Evolutionary conservation across 805 yeast species (phyloP).

Genomic region (Saccharomycopsis fermentans): DNA sequence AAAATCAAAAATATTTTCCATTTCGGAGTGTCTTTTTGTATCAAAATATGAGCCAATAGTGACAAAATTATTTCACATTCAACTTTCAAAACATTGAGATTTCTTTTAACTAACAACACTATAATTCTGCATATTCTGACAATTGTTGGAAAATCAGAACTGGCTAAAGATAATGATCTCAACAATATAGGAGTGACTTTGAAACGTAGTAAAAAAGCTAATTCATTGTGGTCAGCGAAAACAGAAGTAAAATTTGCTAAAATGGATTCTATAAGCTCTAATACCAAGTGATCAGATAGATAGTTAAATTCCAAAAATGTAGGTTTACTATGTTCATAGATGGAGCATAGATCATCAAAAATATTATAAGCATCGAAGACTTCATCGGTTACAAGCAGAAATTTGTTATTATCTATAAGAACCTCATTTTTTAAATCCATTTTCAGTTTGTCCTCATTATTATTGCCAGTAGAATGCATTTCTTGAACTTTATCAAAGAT

Average conservation of each 20-base stretch:
- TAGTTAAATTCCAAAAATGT: conserved; percentile 40
- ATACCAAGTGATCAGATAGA: conserved; percentile 54
- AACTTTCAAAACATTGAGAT: conserved; percentile 49
- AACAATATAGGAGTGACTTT: conserved; percentile 69
- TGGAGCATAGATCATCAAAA: conserved; percentile 60
- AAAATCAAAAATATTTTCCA: conserved; percentile 73
- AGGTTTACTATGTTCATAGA: conserved; percentile 51
- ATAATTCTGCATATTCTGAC: conserved; percentile 71
- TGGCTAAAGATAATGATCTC: conserved; percentile 46
- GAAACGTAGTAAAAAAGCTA: conserved; percentile 54
- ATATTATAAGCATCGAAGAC: conserved; percentile 64
- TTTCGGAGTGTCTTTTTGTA: conserved; percentile 40
- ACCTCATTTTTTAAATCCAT: conserved; percentile 28
- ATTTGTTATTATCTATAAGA: conserved; percentile 36
- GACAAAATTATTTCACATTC: conserved; percentile 80
- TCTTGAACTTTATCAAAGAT: conserved; percentile 55
- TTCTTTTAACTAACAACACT: conserved; percentile 49
- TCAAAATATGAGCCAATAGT: conserved; percentile 58
- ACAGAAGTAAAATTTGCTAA: conserved; percentile 49
- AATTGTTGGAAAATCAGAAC: conserved; percentile 54
- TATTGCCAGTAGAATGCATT: conserved; percentile 27
- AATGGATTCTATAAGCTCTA: conserved; percentile 77
- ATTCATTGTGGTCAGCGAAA: conserved; percentile 51
- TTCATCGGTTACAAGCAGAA: conserved; percentile 35
- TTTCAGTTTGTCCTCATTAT: conserved; percentile 20